Percentiles rank a stretch among this genome's conserved stretches.
Evolutionary conservation across 2,329 filamentous ascomycete genomes (phyloP).

Genomic region (Pseudocercospora pini-densiflorae): DNA sequence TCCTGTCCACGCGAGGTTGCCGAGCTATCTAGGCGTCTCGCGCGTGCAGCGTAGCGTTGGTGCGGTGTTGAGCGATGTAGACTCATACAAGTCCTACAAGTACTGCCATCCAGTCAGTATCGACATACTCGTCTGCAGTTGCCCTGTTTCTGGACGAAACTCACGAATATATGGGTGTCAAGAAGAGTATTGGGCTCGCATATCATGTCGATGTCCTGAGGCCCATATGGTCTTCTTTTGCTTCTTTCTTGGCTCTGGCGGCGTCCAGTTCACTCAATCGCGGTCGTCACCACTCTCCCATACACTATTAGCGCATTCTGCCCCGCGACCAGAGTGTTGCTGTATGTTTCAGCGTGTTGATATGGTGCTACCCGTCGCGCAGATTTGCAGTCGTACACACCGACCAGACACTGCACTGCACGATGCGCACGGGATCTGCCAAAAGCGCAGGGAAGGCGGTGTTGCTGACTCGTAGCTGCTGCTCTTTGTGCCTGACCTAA

Average conservation of each 20-base stretch:
- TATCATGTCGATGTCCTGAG: neutral
- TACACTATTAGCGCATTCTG: neutral
- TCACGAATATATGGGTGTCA: neutral
- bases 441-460: slow-evolving; percentile 7
- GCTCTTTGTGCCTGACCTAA: slow-evolving; percentile 3
- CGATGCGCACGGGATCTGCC: neutral
- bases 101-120: neutral
- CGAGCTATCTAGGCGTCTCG: neutral
- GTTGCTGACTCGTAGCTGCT: slow-evolving; percentile 3
- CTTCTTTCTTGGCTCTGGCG: neutral
- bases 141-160: neutral
- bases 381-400: slow-evolving; percentile 1
- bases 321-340: neutral
- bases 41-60: neutral
- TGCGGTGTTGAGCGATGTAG: neutral
- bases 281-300: neutral
- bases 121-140: neutral
- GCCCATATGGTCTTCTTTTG: neutral
- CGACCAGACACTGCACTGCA: neutral
- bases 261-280: neutral
- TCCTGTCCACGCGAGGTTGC: neutral
- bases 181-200: neutral
- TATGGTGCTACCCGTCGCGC: neutral
- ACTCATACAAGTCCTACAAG: neutral
- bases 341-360: neutral